Conservation (phyloP, 1,284 basidiomycete species). For the Ceratobasidium sp. region DNA sequence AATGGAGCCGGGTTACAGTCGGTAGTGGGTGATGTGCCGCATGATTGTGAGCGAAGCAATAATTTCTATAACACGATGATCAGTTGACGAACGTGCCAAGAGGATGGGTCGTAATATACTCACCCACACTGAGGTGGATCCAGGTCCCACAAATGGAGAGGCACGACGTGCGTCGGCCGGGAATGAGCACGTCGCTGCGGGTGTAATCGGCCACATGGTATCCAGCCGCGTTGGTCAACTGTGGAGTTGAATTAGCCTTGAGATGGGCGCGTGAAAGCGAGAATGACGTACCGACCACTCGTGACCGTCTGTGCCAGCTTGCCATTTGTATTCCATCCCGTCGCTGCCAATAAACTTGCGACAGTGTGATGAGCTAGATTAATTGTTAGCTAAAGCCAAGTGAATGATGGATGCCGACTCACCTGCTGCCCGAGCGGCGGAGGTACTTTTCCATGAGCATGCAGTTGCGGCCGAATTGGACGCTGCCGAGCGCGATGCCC, state of each 20-base stretch:
- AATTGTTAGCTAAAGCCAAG: neutral
- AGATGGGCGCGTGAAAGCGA: neutral
- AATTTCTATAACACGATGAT: slow-evolving; percentile 25
- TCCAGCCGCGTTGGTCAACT: slow-evolving; percentile 36
- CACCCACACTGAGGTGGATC: slow-evolving; percentile 31
- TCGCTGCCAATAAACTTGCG: slow-evolving; percentile 36
- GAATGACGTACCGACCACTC: slow-evolving; percentile 34
- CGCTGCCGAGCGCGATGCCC: slow-evolving; percentile 24
- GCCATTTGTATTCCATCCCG: slow-evolving; percentile 38
- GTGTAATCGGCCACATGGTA: slow-evolving; percentile 36
- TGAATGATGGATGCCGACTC: neutral
- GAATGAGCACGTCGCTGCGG: slow-evolving; percentile 23
- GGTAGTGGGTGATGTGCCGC: slow-evolving; percentile 32
- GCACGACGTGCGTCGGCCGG: slow-evolving; percentile 29
- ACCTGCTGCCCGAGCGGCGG: slow-evolving; percentile 31
- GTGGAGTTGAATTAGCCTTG: too few relatives aligned
- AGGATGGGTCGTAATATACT: neutral
- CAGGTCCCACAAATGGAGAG: slow-evolving; percentile 24
- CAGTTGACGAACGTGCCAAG: slow-evolving; percentile 2
- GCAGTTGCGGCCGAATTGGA: slow-evolving; percentile 31
- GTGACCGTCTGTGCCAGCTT: slow-evolving; percentile 11
- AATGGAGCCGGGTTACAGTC: slow-evolving; percentile 8
- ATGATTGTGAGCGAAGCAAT: slow-evolving; percentile 34
- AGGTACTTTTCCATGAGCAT: slow-evolving; percentile 38
- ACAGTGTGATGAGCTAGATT: slow-evolving; percentile 2